Percentiles rank a stretch among this genome's conserved stretches.
Conservation (phyloP, 148 eudicot genomes). For the Rhododendron simsii region DNA sequence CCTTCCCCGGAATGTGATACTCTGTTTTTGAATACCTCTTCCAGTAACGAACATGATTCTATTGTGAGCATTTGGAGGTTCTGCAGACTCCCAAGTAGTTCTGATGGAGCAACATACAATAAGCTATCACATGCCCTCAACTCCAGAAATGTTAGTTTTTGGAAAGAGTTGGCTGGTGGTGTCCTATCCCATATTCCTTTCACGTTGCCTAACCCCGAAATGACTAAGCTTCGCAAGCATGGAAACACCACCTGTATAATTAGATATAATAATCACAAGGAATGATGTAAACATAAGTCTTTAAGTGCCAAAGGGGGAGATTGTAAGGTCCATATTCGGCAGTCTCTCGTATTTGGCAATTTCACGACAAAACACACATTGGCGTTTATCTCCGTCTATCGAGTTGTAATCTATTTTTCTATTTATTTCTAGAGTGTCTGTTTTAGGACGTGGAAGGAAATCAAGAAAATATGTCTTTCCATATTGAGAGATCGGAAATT, state of each 20-base stretch:
- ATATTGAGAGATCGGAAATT: too few species aligned
- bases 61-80: not conserved
- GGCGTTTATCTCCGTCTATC: too few species aligned
- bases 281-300: too few species aligned
- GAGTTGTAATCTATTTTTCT: too few species aligned
- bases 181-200: not conserved
- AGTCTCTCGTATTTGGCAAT: too few species aligned
- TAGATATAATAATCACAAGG: not conserved
- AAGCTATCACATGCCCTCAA: not conserved
- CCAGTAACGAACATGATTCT: not conserved
- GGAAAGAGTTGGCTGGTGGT: not conserved
- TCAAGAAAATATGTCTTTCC: too few species aligned
- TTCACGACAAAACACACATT: too few species aligned
- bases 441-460: too few species aligned
- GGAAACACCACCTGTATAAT: not conserved
- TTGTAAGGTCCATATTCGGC: too few species aligned
- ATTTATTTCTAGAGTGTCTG: too few species aligned
- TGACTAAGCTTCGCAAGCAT: fast-evolving
- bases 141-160: fast-evolving
- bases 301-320: too few species aligned
- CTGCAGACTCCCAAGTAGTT: not conserved
- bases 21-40: not conserved
- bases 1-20: not conserved
- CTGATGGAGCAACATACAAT: not conserved
- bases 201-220: not conserved